Evolutionary conservation across 148 eudicot species (phyloP).

Genomic region (Limonium bicolor): DNA sequence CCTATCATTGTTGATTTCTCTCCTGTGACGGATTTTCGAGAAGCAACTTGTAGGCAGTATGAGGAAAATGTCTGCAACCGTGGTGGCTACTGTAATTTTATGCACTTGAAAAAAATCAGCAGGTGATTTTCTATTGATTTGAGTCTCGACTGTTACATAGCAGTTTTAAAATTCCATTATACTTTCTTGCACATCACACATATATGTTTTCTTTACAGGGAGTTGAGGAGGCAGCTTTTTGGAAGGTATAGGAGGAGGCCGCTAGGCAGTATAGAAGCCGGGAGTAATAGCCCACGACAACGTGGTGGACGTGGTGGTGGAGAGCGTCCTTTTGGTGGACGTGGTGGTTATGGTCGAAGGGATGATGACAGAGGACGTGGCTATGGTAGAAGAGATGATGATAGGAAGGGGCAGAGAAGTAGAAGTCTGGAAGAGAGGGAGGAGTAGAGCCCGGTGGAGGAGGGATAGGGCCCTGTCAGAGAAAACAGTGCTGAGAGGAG

Average conservation of each 20-base stretch:
- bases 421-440: conserved; percentile 80
- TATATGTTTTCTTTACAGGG: conserved; percentile 23
- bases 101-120: conserved; percentile 74
- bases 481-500: conserved; percentile 96
- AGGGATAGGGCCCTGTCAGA: conserved; percentile 71
- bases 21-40: conserved; percentile 68
- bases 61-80: conserved; percentile 72
- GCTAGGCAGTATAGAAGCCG: conserved; percentile 67
- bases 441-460: conserved; percentile 78
- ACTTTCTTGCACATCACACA: neutral
- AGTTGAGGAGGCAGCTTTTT: conserved; percentile 71
- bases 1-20: conserved; percentile 73
- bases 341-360: conserved; percentile 80
- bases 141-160: neutral
- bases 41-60: conserved; percentile 61
- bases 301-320: conserved; percentile 55
- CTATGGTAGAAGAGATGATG: conserved; percentile 43
- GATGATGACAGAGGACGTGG: conserved; percentile 56
- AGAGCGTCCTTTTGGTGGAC: conserved; percentile 51
- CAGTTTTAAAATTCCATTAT: neutral
- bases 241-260: conserved; percentile 64
- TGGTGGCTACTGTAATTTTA: conserved; percentile 69
- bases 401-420: conserved; percentile 77
- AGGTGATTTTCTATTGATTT: conserved; percentile 25
- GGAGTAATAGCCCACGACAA: conserved; percentile 73